phyloP scores from a whole-genome alignment of 257 asterid species.

The Ilex asprella region DNA sequence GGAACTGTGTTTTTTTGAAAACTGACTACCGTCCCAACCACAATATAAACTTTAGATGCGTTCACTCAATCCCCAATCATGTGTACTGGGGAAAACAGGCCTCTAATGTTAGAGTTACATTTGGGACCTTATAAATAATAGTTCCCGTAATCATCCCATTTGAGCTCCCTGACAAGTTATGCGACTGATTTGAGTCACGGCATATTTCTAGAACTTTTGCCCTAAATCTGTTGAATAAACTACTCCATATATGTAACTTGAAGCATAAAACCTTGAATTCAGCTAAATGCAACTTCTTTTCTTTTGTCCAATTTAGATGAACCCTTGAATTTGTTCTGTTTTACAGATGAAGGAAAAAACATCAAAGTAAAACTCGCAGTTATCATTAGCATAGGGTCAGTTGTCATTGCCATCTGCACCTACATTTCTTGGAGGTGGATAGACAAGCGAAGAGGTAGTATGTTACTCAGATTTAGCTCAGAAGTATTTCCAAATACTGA shows the following conservation, averaged over 20 bases:
- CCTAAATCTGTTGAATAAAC: not conserved
- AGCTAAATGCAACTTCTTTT: not conserved
- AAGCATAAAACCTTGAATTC: not conserved
- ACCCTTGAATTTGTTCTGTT: not conserved
- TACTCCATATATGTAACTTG: not conserved
- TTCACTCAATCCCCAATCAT: too few species aligned
- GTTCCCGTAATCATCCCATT: too few species aligned
- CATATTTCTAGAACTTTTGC: not conserved
- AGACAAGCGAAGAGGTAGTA: conserved; percentile 14
- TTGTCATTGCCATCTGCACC: conserved; percentile 13
- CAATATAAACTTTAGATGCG: too few species aligned
- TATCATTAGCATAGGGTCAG: conserved; percentile 29
- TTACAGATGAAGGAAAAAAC: conserved; percentile 26
- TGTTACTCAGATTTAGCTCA: too few species aligned
- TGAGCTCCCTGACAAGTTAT: not conserved
- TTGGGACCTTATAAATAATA: too few species aligned
- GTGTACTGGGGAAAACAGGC: too few species aligned
- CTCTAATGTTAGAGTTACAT: too few species aligned
- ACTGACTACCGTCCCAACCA: too few species aligned
- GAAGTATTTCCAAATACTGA: not conserved
- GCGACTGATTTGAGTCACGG: too few species aligned
- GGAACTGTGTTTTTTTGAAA: too few species aligned
- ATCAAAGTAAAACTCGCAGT: conserved; percentile 27
- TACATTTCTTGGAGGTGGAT: conserved; percentile 22
- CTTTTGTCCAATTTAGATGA: too few species aligned